Percentiles rank a stretch among this genome's conserved stretches.
Evolutionary conservation across 1,284 basidiomycete species (phyloP).

Genomic region (Sanguinoderma infundibulare): DNA sequence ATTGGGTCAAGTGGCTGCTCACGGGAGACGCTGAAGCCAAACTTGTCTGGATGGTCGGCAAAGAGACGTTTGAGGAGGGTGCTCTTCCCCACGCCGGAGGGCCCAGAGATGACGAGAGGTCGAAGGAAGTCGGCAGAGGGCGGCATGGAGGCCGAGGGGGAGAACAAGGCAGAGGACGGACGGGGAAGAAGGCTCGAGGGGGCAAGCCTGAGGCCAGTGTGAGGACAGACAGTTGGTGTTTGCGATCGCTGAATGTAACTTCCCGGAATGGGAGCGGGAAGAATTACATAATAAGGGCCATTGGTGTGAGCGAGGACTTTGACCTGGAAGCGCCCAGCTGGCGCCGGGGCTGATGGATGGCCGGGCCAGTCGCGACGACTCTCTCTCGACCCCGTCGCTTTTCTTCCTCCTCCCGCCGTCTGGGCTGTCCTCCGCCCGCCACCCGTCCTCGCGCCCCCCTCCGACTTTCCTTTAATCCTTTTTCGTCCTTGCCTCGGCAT

Average conservation of each 20-base stretch:
- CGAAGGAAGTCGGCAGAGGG: conserved; percentile 42
- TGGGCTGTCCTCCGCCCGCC: conserved; percentile 20
- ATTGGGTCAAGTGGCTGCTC: conserved; percentile 36
- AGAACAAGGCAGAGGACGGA: conserved; percentile 15
- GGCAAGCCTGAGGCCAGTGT: no score
- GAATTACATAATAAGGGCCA: conserved; percentile 10
- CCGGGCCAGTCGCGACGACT: no score
- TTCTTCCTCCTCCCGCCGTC: conserved; percentile 21
- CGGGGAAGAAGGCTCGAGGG: no score
- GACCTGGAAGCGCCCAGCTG: not conserved
- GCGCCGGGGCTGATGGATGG: no score
- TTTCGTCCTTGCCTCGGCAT: conserved; percentile 25
- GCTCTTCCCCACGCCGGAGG: conserved; percentile 94
- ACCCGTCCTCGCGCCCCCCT: conserved; percentile 14
- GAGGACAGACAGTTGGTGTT: no score
- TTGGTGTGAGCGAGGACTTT: no score
- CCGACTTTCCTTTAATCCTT: conserved; percentile 27
- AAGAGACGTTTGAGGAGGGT: conserved; percentile 90
- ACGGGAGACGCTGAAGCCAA: conserved; percentile 97
- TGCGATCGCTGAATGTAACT: conserved; percentile 13
- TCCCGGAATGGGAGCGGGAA: conserved; percentile 2
- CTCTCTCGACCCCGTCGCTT: conserved; percentile 14
- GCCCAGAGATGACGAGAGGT: conserved; percentile 81
- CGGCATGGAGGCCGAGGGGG: conserved; percentile 26
- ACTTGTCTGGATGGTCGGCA: conserved; percentile 80